Base-by-base conservation (phyloP, 1,284 basidiomycete species). In the Coriolopsis trogii region DNA sequence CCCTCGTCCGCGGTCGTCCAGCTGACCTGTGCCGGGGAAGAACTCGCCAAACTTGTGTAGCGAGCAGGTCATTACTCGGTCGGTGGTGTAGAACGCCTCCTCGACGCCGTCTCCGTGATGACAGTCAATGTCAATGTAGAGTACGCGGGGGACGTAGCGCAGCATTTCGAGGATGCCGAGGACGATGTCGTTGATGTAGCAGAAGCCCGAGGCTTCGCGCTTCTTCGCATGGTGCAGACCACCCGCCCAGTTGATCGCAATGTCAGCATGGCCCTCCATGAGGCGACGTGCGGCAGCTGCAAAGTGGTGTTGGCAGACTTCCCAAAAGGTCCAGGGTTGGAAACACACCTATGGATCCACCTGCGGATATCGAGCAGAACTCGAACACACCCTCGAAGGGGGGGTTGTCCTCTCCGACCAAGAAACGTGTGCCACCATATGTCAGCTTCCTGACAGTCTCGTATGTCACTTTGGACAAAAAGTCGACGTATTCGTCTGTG, bases 51-150 rank as follows among this genome's bases (percentile, higher is more conserved):
- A 98, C 67, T 95, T 93, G 78, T 99, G 97, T 69, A 99, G 97
- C 34, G 90, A 90, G 68, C 87, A 87, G 3, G 96, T 98, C 89
- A 98, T 94, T 61, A 99, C 96, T 46, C 96, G 80, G 68, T 99
- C 91, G 3, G 94, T 98, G 21, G 93, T 95, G 71, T 98, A 98
- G 76, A 99, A 99, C 1, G 96, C 97, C 68, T 99, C 96, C 65
- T 99, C 96, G 29, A 99, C 96, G 16, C 96, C 97, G 67, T 99
- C 97, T 6, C 96, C 96, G 64, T 99, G 96, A 69, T 98, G 96
- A 50, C 95, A 94, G 71, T 99, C 96, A 51, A 99, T 96, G 71
- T 99, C 96, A 67, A 99, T 91, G 71, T 99, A 99, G 21, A 99
- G 77, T 2, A 99, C 95, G 49, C 97, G 89, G 0, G 91, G 84